Evolutionary conservation across 345 rosid species (phyloP).

Genomic region (Abelmoschus esculentus): DNA sequence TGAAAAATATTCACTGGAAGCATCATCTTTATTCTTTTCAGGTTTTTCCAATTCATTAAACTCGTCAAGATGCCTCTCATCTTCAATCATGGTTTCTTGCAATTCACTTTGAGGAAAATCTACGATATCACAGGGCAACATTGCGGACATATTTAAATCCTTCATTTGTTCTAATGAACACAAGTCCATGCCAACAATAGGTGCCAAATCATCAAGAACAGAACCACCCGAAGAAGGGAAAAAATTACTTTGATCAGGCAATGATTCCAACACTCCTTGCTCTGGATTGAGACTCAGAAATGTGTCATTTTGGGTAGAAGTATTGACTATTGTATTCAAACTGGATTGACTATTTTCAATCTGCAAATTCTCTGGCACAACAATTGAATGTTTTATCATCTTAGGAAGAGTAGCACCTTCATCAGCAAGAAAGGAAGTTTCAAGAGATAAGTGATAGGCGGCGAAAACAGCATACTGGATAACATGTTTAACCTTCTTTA

Average conservation of each 20-base stretch:
- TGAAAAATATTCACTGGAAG: constrained; percentile 56
- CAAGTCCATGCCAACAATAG: constrained; percentile 24
- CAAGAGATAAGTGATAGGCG: constrained; percentile 90
- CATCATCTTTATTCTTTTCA: constrained; percentile 44
- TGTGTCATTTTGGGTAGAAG: constrained; percentile 28
- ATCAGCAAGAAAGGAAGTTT: constrained; percentile 96
- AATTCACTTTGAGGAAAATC: constrained; percentile 25
- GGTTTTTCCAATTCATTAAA: constrained; percentile 30
- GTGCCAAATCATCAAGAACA: constrained; percentile 23
- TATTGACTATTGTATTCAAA: constrained; percentile 23
- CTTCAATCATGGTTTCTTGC: constrained; percentile 28
- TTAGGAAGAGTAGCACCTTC: constrained; percentile 97
- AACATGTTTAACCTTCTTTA: constrained; percentile 85
- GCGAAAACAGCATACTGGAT: constrained; percentile 92
- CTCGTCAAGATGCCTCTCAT: constrained; percentile 28
- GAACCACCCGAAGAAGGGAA: constrained; percentile 25
- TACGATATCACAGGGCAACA: constrained; percentile 16
- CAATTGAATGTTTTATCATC: constrained; percentile 33
- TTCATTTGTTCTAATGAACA: constrained; percentile 21
- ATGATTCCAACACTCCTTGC: constrained; percentile 29
- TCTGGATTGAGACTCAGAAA: constrained; percentile 21
- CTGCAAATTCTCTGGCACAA: constrained; percentile 37
- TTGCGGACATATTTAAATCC: constrained; percentile 17
- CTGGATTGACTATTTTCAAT: constrained; percentile 26
- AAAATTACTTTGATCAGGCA: constrained; percentile 25